Evolutionary conservation across 2,329 filamentous ascomycete genomes (phyloP).

Genomic region (Aspergillus intermedius): DNA sequence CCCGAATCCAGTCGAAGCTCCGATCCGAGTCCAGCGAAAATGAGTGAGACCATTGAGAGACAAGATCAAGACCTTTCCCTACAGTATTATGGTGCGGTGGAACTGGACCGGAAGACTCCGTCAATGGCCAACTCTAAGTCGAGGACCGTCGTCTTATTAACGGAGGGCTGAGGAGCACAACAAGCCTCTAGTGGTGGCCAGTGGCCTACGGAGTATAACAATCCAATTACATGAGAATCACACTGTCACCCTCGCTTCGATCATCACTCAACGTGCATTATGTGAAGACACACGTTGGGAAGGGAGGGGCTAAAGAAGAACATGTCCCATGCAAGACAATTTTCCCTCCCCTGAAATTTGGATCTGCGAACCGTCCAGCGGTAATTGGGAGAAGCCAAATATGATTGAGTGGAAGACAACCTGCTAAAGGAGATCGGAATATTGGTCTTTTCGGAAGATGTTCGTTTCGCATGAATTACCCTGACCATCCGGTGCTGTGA

Average conservation of each 20-base stretch:
- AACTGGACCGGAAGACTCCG: not conserved
- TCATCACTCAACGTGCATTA: not conserved
- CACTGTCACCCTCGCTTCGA: no score
- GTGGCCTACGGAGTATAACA: no score
- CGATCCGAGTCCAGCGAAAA: not conserved
- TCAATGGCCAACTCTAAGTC: not conserved
- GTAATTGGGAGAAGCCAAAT: conserved; percentile 1
- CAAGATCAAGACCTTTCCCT: not conserved
- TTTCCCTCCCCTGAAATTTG: conserved; percentile 14
- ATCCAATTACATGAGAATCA: no score
- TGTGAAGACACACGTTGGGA: not conserved
- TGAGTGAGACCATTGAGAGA: not conserved
- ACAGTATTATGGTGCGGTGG: not conserved
- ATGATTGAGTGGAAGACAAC: not conserved
- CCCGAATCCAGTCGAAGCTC: not conserved
- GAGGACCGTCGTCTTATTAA: not conserved
- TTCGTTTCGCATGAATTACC: not conserved
- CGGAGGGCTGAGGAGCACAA: no score
- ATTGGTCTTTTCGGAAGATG: not conserved
- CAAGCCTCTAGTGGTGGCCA: no score
- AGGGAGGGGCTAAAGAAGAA: not conserved
- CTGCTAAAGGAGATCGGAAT: not conserved
- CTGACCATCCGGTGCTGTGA: not conserved
- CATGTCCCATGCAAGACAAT: not conserved
- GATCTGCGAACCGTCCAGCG: conserved; percentile 21